Evolutionary conservation across 768 basidiomycete genomes (phyloP), one percentile per base, ranked within the genome.

Genomic region (Pleurotus salmoneostramineus): DNA sequence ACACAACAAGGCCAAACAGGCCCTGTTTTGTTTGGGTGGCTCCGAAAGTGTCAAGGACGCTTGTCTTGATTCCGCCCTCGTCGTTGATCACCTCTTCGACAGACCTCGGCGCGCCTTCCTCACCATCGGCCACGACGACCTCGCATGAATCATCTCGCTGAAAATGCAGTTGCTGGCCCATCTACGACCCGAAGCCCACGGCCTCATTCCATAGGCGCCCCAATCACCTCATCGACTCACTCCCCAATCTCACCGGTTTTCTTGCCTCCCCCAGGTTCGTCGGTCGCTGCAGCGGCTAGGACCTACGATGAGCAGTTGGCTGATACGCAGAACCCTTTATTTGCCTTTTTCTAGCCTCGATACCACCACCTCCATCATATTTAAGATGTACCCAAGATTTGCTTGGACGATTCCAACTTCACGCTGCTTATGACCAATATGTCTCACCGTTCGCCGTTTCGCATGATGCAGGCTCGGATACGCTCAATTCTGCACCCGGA

Each of bases 311-410:
- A 46, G 44, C 32, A 52, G 21, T 27, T 31, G 5, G 31, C 33
- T 15, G 58, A 49, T 60, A 42, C 61, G 17, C 52, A 27, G 56
- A 46, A 17, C 14, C 8, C 7, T 48, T 7, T 60, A 34, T 51
- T 59, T 47, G 50, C 32, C 50, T 12, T 14, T 49, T 35, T 57
- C 58, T 62, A 77, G 77, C 65, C 8, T 72, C 66, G 7, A 71
- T 57, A 11, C 50, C 71, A 62, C 73, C 69, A 21, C 77, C 77
- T 50, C 71, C 73, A 40, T 79, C 77, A 31, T 76, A 81, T 68
- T 80, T 93, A 51, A 69, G 78, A 42, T 89, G 90, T 72, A 91
- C 91, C 1, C 83, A 93, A 65, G 91, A 93, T 72, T 83, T 93
- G 52, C 77, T 93, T 57, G 75, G 81, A 46, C 85, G 86, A 60